phyloP scores from a whole-genome alignment of 805 yeast species.

The Metschnikowia aberdeeniae region DNA sequence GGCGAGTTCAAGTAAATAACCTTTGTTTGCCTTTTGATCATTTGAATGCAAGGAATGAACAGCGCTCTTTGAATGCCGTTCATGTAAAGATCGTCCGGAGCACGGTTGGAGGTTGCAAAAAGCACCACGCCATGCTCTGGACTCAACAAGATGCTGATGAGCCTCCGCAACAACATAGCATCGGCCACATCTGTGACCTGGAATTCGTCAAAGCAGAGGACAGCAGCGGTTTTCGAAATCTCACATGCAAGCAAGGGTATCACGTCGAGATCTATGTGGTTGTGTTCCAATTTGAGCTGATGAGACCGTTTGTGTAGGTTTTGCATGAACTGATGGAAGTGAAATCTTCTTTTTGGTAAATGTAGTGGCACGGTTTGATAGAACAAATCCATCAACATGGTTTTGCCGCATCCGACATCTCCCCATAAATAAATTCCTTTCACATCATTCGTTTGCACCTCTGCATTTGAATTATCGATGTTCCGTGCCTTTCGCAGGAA shows the following conservation, averaged over 20 bases:
- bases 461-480: slow-evolving; percentile 6
- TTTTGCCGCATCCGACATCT: slow-evolving; percentile 97
- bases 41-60: slow-evolving; percentile 86
- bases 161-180: slow-evolving; percentile 88
- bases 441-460: slow-evolving; percentile 30
- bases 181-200: slow-evolving; percentile 99
- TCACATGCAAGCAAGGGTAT: slow-evolving; percentile 82
- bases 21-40: slow-evolving; percentile 65
- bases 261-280: slow-evolving; percentile 62
- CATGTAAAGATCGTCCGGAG: slow-evolving; percentile 88
- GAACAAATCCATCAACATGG: slow-evolving; percentile 96
- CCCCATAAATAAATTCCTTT: slow-evolving; percentile 94
- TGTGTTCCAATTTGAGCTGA: slow-evolving; percentile 58
- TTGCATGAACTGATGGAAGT: slow-evolving; percentile 98
- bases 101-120: slow-evolving; percentile 92
- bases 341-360: slow-evolving; percentile 75
- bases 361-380: slow-evolving; percentile 78
- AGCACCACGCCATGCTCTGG: slow-evolving; percentile 78
- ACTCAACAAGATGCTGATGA: slow-evolving; percentile 61
- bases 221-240: slow-evolving; percentile 68
- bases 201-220: slow-evolving; percentile 93
- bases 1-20: slow-evolving; percentile 85
- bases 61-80: slow-evolving; percentile 92
- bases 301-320: slow-evolving; percentile 83
- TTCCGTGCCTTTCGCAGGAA: background rate